phyloP scores from a whole-genome alignment of 2,329 filamentous ascomycete species.

The Xylariaceae sp. region DNA sequence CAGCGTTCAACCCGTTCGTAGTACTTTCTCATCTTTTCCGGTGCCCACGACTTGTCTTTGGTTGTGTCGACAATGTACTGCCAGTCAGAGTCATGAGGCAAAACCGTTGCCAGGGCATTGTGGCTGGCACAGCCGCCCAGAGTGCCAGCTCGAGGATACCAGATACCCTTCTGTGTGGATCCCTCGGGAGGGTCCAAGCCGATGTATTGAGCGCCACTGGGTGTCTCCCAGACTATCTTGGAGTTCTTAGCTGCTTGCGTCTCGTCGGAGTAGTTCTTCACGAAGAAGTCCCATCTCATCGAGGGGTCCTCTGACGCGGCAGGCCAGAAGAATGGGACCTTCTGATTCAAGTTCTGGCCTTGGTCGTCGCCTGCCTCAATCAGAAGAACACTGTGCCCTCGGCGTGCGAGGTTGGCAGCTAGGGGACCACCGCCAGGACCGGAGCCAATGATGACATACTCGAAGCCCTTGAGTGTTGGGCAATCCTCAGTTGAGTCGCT shows the following conservation, averaged over 20 bases:
- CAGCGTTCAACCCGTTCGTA: conserved; percentile 52
- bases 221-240: conserved; percentile 53
- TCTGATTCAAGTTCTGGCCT: conserved; percentile 43
- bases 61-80: conserved; percentile 50
- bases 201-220: conserved; percentile 45
- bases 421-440: conserved; percentile 58
- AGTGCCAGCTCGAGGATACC: neutral
- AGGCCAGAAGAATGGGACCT: conserved; percentile 49
- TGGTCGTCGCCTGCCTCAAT: conserved; percentile 58
- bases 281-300: conserved; percentile 61
- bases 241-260: conserved; percentile 34
- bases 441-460: conserved; percentile 60
- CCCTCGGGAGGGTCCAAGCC: conserved; percentile 45
- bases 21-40: conserved; percentile 55
- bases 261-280: conserved; percentile 55
- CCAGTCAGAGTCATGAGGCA: conserved; percentile 51
- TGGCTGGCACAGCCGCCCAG: neutral
- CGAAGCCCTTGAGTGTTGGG: conserved; percentile 36
- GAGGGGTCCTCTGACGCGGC: conserved; percentile 50
- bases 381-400: conserved; percentile 55
- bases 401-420: conserved; percentile 53
- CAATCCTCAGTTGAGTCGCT: neutral
- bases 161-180: neutral
- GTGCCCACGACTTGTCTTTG: conserved; percentile 51
- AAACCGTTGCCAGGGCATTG: conserved; percentile 19